phyloP scores from a whole-genome alignment of 768 basidiomycete species.

The Royoungia palumana region DNA sequence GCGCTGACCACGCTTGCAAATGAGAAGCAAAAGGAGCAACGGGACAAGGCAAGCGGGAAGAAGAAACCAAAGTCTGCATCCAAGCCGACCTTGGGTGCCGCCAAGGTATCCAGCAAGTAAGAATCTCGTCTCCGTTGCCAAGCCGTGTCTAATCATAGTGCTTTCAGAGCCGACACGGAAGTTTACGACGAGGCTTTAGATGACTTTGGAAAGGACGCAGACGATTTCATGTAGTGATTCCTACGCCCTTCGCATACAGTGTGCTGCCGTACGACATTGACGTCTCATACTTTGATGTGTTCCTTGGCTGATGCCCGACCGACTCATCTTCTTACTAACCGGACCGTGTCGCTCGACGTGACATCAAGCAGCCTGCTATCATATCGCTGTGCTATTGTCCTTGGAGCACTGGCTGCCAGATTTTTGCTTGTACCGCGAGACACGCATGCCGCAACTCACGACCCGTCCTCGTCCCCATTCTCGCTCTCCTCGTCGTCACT shows the following conservation, averaged over 20 bases:
- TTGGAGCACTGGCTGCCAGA: too few species aligned
- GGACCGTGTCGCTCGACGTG: too few species aligned
- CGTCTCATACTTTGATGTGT: not conserved
- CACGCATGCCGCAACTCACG: too few species aligned
- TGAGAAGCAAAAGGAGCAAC: constrained; percentile 90
- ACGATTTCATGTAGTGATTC: constrained; percentile 85
- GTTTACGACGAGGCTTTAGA: constrained; percentile 88
- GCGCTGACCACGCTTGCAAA: constrained; percentile 85
- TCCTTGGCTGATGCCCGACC: too few species aligned
- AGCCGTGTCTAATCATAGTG: constrained; percentile 10
- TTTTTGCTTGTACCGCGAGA: too few species aligned
- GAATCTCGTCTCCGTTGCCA: constrained; percentile 7
- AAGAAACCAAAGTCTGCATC: constrained; percentile 72
- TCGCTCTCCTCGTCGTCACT: constrained; percentile 70
- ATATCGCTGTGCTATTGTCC: too few species aligned
- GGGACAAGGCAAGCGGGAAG: constrained; percentile 84
- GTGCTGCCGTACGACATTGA: constrained; percentile 10
- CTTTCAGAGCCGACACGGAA: constrained; percentile 66
- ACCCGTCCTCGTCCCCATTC: constrained; percentile 26
- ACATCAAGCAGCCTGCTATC: too few species aligned
- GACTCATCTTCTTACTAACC: too few species aligned
- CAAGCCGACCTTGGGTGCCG: constrained; percentile 75
- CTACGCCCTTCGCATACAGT: constrained; percentile 10
- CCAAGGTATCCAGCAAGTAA: constrained; percentile 64
- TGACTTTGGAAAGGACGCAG: constrained; percentile 70